A percentile compares a stretch with the other conserved stretches of the same genome.
Evolutionary conservation across 495 filamentous ascomycete species (phyloP).

Genomic region (Aspergillus nidulans): DNA sequence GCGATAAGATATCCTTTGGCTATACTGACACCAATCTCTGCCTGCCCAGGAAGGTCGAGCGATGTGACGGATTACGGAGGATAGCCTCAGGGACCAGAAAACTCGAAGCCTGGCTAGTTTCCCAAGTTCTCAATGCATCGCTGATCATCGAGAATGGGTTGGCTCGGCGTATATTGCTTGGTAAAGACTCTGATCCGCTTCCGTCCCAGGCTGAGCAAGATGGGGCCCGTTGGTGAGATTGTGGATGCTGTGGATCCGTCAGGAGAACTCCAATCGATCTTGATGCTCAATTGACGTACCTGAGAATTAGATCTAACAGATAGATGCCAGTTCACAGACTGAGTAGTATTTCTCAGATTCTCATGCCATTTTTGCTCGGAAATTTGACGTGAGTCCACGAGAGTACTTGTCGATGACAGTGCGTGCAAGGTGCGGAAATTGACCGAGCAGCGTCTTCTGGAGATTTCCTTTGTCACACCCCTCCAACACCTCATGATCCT

Average conservation of each 20-base stretch:
- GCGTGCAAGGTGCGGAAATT: conserved; percentile 19
- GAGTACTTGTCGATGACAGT: neutral
- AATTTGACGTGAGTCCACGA: neutral
- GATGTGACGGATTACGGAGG: neutral
- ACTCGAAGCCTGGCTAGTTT: neutral
- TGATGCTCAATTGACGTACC: neutral
- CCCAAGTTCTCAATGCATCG: neutral
- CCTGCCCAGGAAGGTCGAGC: neutral
- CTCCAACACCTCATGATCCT: neutral
- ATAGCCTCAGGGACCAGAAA: neutral
- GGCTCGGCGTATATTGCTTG: neutral
- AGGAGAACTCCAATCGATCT: neutral
- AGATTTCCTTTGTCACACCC: neutral
- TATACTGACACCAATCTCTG: neutral
- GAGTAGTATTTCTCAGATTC: neutral
- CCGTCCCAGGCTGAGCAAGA: neutral
- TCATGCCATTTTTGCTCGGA: neutral
- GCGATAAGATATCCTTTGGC: neutral
- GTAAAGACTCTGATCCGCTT: neutral
- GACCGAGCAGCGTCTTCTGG: conserved; percentile 16
- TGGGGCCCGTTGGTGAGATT: neutral
- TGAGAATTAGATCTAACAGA: neutral
- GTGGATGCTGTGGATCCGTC: neutral
- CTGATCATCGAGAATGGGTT: neutral
- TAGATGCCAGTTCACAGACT: neutral